Conservation (phyloP, 139 green algal species). For the Chlamydomonas schloesseri region DNA sequence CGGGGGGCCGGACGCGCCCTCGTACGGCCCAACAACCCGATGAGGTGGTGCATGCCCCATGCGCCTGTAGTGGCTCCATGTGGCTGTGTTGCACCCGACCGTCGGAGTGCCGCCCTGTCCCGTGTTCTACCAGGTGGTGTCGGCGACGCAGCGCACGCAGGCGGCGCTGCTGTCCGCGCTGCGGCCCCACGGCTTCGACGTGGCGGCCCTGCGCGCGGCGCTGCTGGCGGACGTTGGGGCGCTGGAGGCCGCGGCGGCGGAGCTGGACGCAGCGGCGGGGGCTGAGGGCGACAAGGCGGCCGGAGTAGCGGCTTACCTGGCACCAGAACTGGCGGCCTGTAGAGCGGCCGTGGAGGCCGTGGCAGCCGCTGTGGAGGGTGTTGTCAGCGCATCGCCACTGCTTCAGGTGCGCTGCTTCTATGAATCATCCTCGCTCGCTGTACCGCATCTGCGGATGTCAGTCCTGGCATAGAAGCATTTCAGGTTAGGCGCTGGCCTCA, state of each 20-base stretch:
- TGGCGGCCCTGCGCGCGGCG: conserved; percentile 12
- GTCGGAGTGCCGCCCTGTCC: no score
- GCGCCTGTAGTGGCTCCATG: background rate
- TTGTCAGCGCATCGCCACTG: background rate
- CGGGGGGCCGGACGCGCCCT: no score
- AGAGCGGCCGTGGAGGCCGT: conserved; percentile 26
- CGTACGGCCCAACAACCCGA: no score
- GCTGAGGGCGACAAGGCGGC: background rate
- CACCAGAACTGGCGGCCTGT: conserved; percentile 13
- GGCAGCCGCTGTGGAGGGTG: conserved; percentile 8
- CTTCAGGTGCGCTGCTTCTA: conserved; percentile 18
- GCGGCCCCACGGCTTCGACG: conserved; percentile 44
- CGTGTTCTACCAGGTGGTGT: background rate
- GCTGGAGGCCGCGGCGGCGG: background rate
- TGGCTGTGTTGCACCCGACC: no score
- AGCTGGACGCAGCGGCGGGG: conserved; percentile 41
- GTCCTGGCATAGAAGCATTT: no score
- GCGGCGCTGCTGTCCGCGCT: conserved; percentile 50
- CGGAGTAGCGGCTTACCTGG: background rate
- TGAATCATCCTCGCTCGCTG: no score
- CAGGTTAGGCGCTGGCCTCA: no score
- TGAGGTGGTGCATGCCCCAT: background rate
- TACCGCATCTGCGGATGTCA: no score
- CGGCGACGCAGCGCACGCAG: conserved; percentile 37
- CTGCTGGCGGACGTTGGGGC: conserved; percentile 46